phyloP scores from a whole-genome alignment of 305 asterid species.

The Rubia balearica region DNA sequence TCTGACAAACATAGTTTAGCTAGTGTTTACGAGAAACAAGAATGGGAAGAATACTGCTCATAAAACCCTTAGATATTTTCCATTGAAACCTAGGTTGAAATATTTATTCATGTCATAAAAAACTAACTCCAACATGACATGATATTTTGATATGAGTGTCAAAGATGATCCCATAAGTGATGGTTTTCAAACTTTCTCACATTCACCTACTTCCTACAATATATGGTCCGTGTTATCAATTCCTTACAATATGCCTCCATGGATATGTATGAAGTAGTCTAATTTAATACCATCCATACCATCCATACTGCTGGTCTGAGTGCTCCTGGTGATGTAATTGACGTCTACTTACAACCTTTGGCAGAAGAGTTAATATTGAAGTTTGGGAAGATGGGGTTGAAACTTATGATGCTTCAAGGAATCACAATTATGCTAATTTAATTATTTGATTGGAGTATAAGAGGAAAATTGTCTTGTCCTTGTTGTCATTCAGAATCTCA shows the following conservation, averaged over 20 bases:
- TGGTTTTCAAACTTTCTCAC: neutral
- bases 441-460: no score
- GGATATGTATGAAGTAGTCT: neutral
- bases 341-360: neutral
- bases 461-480: no score
- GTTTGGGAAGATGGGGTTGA: no score
- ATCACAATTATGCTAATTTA: no score
- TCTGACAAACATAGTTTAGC: neutral
- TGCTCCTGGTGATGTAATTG: neutral
- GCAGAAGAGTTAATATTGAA: neutral
- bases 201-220: neutral
- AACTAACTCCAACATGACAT: neutral
- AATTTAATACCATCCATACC: neutral
- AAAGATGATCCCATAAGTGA: neutral
- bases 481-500: no score
- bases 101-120: neutral
- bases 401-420: neutral
- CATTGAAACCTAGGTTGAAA: neutral
- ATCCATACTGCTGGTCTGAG: neutral
- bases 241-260: neutral
- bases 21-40: neutral
- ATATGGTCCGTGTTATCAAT: neutral
- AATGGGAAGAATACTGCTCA: neutral
- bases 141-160: neutral
- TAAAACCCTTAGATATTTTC: neutral